phyloP scores from a whole-genome alignment of 495 filamentous ascomycete genomes.

The Aeminium ludgeri region DNA sequence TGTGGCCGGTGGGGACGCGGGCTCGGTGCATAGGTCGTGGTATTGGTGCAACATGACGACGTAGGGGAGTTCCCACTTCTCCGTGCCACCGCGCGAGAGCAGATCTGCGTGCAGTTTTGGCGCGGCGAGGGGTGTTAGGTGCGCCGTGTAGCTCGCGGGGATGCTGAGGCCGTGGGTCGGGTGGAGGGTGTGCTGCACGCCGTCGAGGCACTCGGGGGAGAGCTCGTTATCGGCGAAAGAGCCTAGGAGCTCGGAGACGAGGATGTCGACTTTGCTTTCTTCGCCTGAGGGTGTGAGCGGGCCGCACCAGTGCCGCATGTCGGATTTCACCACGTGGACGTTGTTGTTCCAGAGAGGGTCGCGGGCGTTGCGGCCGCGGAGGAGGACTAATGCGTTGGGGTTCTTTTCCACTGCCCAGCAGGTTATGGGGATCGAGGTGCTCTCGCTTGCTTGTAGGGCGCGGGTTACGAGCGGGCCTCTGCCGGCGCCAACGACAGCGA shows the following conservation, averaged over 20 bases:
- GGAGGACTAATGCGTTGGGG: conserved; percentile 84
- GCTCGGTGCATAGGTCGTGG: conserved; percentile 52
- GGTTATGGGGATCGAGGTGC: conserved; percentile 59
- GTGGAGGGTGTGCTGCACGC: conserved; percentile 69
- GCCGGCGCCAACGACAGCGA: conserved; percentile 86
- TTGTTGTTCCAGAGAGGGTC: conserved; percentile 52
- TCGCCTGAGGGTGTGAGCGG: conserved; percentile 27
- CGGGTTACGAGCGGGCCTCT: conserved; percentile 80
- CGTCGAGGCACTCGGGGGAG: conserved; percentile 61
- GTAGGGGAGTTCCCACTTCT: conserved; percentile 69
- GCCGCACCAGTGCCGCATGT: conserved; percentile 94
- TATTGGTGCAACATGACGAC: conserved; percentile 83
- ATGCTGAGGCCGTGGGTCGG: conserved; percentile 72
- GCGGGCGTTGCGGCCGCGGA: conserved; percentile 58
- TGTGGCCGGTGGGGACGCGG: too few relatives aligned
- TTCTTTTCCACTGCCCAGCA: conserved; percentile 97
- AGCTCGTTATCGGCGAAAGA: conserved; percentile 44
- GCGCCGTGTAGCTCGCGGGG: conserved; percentile 77
- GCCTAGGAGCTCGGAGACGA: conserved; percentile 84
- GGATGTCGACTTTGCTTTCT: conserved; percentile 61
- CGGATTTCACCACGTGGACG: conserved; percentile 78
- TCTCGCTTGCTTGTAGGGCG: conserved; percentile 58
- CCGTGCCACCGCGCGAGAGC: conserved; percentile 34
- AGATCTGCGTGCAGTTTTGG: conserved; percentile 76
- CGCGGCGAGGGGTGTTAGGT: conserved; percentile 77